phyloP scores from a whole-genome alignment of 176 grass and related monocot species.

The Oryza coarctata region DNA sequence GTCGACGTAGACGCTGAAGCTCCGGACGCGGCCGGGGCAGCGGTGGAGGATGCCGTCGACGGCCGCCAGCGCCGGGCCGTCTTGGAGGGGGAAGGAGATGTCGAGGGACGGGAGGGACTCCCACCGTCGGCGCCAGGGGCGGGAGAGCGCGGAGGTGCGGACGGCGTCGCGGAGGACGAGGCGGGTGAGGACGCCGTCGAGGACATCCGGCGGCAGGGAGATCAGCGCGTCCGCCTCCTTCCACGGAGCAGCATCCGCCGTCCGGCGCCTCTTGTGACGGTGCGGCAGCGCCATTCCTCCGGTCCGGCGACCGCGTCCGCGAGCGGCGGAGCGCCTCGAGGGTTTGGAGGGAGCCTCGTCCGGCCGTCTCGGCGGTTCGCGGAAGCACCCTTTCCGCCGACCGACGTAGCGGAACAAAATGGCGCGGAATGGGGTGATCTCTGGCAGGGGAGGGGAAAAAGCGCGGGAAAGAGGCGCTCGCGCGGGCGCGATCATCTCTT shows the following conservation, averaged over 20 bases:
- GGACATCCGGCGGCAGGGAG: neutral
- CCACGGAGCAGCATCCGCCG: neutral
- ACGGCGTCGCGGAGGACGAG: slow-evolving; percentile 28
- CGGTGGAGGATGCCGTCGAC: too few relatives aligned
- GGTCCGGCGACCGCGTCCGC: neutral
- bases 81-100: neutral
- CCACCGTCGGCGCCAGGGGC: too few relatives aligned
- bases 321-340: too few relatives aligned
- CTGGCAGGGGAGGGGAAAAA: too few relatives aligned
- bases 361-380: too few relatives aligned
- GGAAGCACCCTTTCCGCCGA: too few relatives aligned
- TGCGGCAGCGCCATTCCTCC: slow-evolving; percentile 5
- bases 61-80: neutral
- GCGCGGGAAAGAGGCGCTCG: too few relatives aligned
- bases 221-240: slow-evolving; percentile 10
- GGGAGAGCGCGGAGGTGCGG: slow-evolving; percentile 32
- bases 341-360: too few relatives aligned
- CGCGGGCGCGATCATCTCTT: too few relatives aligned
- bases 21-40: slow-evolving; percentile 8
- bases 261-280: neutral
- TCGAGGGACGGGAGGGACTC: slow-evolving; percentile 8
- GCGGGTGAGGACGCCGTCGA: slow-evolving; percentile 21
- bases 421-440: too few relatives aligned
- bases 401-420: too few relatives aligned
- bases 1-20: neutral